Evolutionary conservation across 2,329 filamentous ascomycete genomes (phyloP).

Genomic region (Paraphaeosphaeria sporulosa): DNA sequence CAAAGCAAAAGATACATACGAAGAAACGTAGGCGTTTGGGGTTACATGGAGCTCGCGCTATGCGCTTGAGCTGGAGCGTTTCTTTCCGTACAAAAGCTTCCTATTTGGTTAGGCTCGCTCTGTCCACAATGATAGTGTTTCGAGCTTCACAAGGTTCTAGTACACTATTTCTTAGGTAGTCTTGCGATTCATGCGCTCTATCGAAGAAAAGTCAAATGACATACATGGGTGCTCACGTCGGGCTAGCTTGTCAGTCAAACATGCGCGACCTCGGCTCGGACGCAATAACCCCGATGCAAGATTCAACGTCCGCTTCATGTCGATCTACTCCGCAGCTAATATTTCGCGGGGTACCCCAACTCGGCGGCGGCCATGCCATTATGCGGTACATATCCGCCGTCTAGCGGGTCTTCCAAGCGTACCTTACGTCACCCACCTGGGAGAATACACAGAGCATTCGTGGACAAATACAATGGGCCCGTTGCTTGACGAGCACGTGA

Average conservation of each 20-base stretch:
- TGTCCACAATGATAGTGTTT: background rate
- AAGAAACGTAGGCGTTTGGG: background rate
- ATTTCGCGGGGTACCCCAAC: too few species aligned
- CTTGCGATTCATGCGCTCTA: too few species aligned
- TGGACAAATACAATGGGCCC: background rate
- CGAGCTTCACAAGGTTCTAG: too few species aligned
- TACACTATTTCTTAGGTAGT: too few species aligned
- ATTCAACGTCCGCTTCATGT: background rate
- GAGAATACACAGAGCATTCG: background rate
- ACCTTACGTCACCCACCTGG: background rate
- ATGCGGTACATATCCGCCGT: background rate
- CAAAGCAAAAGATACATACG: too few species aligned
- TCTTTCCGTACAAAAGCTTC: background rate
- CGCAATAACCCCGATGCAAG: background rate
- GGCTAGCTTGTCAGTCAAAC: background rate
- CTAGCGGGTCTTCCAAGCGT: background rate
- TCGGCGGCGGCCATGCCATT: background rate
- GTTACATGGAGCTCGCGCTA: conserved; percentile 20
- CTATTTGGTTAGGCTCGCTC: background rate
- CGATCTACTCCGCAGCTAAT: background rate
- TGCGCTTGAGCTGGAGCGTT: conserved; percentile 24
- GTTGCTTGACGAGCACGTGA: background rate
- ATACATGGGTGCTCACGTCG: background rate
- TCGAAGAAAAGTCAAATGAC: too few species aligned
- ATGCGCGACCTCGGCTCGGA: background rate